Base-by-base conservation (phyloP, 2,329 filamentous ascomycete species). In the Trichoderma hamatum region DNA sequence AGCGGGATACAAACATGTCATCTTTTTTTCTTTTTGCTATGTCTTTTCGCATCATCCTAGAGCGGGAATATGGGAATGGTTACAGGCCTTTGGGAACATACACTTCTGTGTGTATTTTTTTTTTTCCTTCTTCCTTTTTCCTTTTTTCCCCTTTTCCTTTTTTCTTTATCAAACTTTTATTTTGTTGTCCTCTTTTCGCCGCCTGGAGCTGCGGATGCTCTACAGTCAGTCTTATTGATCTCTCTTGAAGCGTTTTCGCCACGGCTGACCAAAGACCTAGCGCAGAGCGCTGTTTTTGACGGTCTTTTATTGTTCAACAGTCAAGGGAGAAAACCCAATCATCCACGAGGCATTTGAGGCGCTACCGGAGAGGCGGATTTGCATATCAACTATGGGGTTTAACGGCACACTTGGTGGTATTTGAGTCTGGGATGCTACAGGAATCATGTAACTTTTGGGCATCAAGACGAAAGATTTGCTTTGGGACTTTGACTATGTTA, bases 401-500 rank as follows among this genome's bases (percentile, higher is more conserved):
- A 54, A 69, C 52, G 68, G 71, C 69, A 69, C 55, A 69, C 55
- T 72, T 68, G 67, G 69, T 70, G 65, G 69, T 52, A 72, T 72
- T 70, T 73, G 70, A 72, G 73, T 71, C 70, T 71, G 66, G 70
- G 24, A 69, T 73, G 63, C 70, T 68, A 63, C 46, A 70, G 70
- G 21, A 71, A 75, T 43, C 74, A 70, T 76, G 69, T 69, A 71
- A 72, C 69, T 75, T 39, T 73, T 43, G 19, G 39, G 74, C 74
- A 72, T 75, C 72, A 73, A 70, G 72, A 72, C 71, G 67, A 72
- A 49, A 71, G 70, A 75, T 74, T 68, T 74, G 75, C 71, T 73
- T 75, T 72, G 72, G 72, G 74, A 72, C 72, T 64, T 36, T 75
- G 74, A 73, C 73, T 77, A 74, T 72, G 70, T 73, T 70, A 69